Evolutionary conservation across 345 rosid species (phyloP), one percentile per base, ranked within the genome.

Genomic region (Arabis alpina): DNA sequence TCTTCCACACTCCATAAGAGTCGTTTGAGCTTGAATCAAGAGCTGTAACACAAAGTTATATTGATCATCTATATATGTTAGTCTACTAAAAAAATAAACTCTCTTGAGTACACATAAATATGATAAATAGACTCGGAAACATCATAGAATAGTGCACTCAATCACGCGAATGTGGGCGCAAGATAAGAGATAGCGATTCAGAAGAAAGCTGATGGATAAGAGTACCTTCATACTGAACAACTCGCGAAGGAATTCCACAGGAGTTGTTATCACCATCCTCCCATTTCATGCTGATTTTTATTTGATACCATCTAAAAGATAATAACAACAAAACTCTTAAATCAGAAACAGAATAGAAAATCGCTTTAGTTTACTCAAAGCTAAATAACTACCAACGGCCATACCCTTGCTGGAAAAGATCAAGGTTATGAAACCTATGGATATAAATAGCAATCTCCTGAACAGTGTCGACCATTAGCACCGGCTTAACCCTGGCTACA

Each of bases 171-270:
- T 14, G 3, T 19, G 43, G 23, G 23, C 23, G 32, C 19, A 32
- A 24, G 27, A 36, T 10, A 28, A 40, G 37, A 48, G 13, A 36
- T 28, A 40, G 42, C 14, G 55, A 54, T 49, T 44, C 45, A 10
- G 59, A 32, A 54, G 40, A 34, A 70, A 19, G 34, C 39, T 15
- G 37, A 28, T 4, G 45, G 23, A 60, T 15, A 77, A 44, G 50
- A 68, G 34, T 82, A 94, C 98, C 97, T 86, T 89, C 98, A 80
- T 92, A 95, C 73, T 92, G 99, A 80, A 92, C 85, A 73, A 95
- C 98, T 78, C 91, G 87, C 12, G 97, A 85, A 19, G 96, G 97
- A 73, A 83, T 80, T 41, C 87, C 98, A 30, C 77, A 61, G 41
- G 81, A 73, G 43, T 73, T 51, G 76, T 73, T 43, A 53, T 75